Conservation (phyloP, 108 stramenopile species). For the Stephanodiscus triporus region DNA sequence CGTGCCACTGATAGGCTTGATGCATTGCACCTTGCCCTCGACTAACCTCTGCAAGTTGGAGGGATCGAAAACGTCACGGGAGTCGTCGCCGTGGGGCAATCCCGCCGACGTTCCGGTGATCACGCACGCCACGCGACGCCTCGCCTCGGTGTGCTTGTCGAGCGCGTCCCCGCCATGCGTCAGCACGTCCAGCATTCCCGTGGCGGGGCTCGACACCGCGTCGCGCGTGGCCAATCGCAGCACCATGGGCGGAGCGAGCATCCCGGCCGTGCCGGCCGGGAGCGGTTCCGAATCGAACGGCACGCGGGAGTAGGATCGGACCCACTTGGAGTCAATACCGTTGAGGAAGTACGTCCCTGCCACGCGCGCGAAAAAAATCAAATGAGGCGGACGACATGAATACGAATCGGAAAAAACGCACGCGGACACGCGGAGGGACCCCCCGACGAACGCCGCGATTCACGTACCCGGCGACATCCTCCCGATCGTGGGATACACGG, state of each 20-base stretch:
- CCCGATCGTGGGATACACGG: slow-evolving; percentile 82
- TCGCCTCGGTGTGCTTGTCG: slow-evolving; percentile 58
- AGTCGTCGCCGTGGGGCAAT: slow-evolving; percentile 74
- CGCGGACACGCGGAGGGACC: not conserved
- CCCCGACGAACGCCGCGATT: not conserved
- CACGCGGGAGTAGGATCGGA: slow-evolving; percentile 79
- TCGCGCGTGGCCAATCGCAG: slow-evolving; percentile 67
- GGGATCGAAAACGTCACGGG: slow-evolving; percentile 63
- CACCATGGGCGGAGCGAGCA: slow-evolving; percentile 82
- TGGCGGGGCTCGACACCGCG: slow-evolving; percentile 66
- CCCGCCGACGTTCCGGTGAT: slow-evolving; percentile 96
- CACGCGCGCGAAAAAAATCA: not conserved
- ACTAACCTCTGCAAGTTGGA: slow-evolving; percentile 82
- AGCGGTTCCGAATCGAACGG: slow-evolving; percentile 67
- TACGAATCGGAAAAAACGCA: not conserved
- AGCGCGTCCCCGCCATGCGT: slow-evolving; percentile 45
- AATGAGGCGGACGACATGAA: not conserved
- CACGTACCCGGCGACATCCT: slow-evolving; percentile 77
- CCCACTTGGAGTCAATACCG: slow-evolving; percentile 83
- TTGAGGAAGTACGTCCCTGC: slow-evolving; percentile 90
- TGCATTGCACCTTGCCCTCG: slow-evolving; percentile 77
- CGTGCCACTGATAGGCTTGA: slow-evolving; percentile 68
- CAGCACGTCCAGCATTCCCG: slow-evolving; percentile 66
- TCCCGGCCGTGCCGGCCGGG: slow-evolving; percentile 51
- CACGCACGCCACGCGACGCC: slow-evolving; percentile 79